Conservation (phyloP, 108 stramenopile genomes). For the Fragilariopsis cylindrus region DNA sequence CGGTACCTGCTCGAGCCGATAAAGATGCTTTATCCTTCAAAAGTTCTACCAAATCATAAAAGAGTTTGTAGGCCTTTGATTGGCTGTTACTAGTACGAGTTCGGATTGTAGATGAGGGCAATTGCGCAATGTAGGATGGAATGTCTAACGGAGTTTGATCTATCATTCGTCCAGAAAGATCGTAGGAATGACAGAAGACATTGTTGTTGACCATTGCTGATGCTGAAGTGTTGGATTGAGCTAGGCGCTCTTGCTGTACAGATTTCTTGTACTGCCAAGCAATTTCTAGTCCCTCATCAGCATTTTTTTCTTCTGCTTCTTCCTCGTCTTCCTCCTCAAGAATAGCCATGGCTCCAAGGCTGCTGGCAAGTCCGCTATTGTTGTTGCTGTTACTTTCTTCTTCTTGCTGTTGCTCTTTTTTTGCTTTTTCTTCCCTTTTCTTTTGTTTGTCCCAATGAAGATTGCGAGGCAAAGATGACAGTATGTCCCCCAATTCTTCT, state of each 20-base stretch:
- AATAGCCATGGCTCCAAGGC: conserved; percentile 4
- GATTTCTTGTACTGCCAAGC: conserved; percentile 88
- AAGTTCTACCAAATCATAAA: conserved; percentile 23
- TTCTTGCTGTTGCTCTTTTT: neutral
- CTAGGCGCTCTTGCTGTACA: conserved; percentile 68
- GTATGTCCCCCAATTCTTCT: conserved; percentile 28
- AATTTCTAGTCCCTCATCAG: conserved; percentile 66
- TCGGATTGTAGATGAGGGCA: neutral
- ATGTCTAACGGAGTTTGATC: conserved; percentile 45
- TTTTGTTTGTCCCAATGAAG: conserved; percentile 72
- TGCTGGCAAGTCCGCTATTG: conserved; percentile 9
- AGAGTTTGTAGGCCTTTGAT: conserved; percentile 12
- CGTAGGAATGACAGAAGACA: conserved; percentile 81
- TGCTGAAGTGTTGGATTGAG: conserved; percentile 12
- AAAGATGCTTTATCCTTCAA: conserved; percentile 21
- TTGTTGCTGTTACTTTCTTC: conserved; percentile 16
- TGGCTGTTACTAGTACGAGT: neutral
- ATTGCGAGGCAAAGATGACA: conserved; percentile 61
- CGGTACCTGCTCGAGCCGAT: neutral
- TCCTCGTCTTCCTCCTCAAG: conserved; percentile 47
- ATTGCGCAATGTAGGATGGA: conserved; percentile 2
- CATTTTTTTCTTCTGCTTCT: conserved; percentile 27
- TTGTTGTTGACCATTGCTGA: conserved; percentile 19
- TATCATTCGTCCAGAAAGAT: conserved; percentile 61
- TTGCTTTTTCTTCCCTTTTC: conserved; percentile 19